Conservation (phyloP, 2,329 filamentous ascomycete species). For the Paraconiothyrium sp. region DNA sequence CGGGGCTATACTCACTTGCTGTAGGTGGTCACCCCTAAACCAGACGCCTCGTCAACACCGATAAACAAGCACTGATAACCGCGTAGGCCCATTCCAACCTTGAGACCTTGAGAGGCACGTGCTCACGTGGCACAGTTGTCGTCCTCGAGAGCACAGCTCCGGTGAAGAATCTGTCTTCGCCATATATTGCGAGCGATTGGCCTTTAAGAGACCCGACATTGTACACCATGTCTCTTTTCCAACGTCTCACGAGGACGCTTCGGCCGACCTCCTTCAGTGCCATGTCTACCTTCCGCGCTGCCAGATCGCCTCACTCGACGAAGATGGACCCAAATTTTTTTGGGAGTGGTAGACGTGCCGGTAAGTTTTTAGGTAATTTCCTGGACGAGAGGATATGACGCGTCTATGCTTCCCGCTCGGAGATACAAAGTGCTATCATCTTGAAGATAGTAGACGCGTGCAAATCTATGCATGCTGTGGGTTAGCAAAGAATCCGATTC, state of each 20-base stretch:
- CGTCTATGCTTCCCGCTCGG: too few species aligned
- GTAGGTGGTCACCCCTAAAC: background rate
- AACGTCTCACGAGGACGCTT: conserved; percentile 23
- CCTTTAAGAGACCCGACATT: background rate
- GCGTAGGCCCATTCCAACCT: background rate
- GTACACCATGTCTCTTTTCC: conserved; percentile 23
- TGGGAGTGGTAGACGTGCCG: conserved; percentile 1
- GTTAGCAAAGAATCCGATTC: too few species aligned
- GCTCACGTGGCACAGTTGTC: conserved; percentile 11
- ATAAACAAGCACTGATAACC: background rate
- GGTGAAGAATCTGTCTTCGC: background rate
- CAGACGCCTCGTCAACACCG: background rate
- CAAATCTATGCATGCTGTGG: too few species aligned
- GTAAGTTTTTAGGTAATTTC: background rate
- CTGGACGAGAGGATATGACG: too few species aligned
- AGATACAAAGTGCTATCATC: too few species aligned
- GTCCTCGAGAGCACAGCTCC: background rate
- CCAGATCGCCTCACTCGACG: conserved; percentile 9
- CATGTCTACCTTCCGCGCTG: conserved; percentile 8
- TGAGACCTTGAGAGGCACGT: conserved; percentile 3
- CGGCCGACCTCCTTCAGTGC: conserved; percentile 19
- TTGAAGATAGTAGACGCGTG: too few species aligned
- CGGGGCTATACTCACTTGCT: too few species aligned
- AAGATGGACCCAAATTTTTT: conserved; percentile 32
- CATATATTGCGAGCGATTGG: background rate